Evolutionary conservation across 192 early-diverging fungal genomes (phyloP).

Genomic region (Radiomyces spectabilis): DNA sequence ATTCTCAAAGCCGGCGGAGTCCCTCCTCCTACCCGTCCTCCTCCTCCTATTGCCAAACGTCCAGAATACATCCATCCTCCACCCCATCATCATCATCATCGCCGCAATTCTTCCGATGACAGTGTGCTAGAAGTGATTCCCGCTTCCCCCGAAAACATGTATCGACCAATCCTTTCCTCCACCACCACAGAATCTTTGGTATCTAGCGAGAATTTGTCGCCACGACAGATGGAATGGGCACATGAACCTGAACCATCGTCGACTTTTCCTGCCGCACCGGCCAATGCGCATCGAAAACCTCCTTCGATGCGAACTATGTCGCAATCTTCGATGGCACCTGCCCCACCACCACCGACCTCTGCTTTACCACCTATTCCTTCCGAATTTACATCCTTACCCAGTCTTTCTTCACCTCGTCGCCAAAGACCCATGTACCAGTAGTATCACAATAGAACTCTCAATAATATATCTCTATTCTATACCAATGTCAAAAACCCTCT

Average conservation of each 20-base stretch:
- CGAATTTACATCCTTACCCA: too few relatives aligned
- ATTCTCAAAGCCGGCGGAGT: background rate
- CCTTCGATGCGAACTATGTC: background rate
- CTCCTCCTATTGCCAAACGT: background rate
- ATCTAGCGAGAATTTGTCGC: background rate
- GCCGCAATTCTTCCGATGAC: background rate
- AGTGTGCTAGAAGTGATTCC: background rate
- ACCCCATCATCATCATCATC: background rate
- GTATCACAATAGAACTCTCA: too few relatives aligned
- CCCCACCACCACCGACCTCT: background rate
- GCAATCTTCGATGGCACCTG: background rate
- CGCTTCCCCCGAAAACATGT: background rate
- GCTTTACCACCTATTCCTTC: background rate
- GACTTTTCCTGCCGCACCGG: background rate
- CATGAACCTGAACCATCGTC: background rate
- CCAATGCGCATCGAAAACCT: background rate
- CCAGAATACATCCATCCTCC: background rate
- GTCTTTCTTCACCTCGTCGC: too few relatives aligned
- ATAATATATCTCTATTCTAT: too few relatives aligned
- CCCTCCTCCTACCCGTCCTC: background rate
- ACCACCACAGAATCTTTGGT: background rate
- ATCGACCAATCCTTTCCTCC: background rate
- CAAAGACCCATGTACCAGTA: too few relatives aligned
- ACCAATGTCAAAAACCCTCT: too few relatives aligned
- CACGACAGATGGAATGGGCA: background rate